Evolutionary conservation across 768 basidiomycete species (phyloP).

Genomic region (Trametes cinnabarina): DNA sequence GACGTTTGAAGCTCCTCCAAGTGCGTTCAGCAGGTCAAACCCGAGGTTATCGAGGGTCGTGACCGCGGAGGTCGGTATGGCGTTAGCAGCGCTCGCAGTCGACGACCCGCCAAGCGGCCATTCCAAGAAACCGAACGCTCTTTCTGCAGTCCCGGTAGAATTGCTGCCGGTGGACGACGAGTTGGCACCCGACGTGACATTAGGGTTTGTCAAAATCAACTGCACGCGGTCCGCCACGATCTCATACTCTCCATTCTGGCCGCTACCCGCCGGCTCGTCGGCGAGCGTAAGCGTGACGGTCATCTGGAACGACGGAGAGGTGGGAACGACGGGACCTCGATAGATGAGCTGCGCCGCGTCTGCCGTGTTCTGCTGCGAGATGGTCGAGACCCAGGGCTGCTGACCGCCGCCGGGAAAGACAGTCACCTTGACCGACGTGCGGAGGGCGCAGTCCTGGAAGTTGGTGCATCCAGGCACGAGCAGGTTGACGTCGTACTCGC

Average conservation of each 20-base stretch:
- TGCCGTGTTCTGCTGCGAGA: conserved; percentile 67
- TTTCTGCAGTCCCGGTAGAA: conserved; percentile 35
- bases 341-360: conserved; percentile 71
- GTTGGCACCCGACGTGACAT: conserved; percentile 34
- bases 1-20: conserved; percentile 47
- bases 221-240: conserved; percentile 88
- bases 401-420: conserved; percentile 76
- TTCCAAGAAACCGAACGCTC: conserved; percentile 85
- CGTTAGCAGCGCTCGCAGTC: conserved; percentile 55
- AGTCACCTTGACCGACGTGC: conserved; percentile 80
- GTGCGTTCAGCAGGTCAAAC: conserved; percentile 55
- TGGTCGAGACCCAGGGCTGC: conserved; percentile 60
- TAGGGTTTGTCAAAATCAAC: conserved; percentile 66
- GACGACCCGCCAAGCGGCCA: conserved; percentile 58
- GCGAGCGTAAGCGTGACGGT: conserved; percentile 77
- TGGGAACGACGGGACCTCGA: conserved; percentile 77
- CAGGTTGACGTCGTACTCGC: conserved; percentile 80
- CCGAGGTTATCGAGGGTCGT: conserved; percentile 67
- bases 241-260: conserved; percentile 66
- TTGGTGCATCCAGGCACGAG: conserved; percentile 83
- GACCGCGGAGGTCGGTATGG: conserved; percentile 65
- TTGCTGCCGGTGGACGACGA: conserved; percentile 32
- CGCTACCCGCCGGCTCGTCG: conserved; percentile 57
- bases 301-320: conserved; percentile 65
- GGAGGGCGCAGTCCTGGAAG: conserved; percentile 73